phyloP scores from a whole-genome alignment of 1,284 basidiomycete genomes.

The Cutaneotrichosporon mucoides region DNA sequence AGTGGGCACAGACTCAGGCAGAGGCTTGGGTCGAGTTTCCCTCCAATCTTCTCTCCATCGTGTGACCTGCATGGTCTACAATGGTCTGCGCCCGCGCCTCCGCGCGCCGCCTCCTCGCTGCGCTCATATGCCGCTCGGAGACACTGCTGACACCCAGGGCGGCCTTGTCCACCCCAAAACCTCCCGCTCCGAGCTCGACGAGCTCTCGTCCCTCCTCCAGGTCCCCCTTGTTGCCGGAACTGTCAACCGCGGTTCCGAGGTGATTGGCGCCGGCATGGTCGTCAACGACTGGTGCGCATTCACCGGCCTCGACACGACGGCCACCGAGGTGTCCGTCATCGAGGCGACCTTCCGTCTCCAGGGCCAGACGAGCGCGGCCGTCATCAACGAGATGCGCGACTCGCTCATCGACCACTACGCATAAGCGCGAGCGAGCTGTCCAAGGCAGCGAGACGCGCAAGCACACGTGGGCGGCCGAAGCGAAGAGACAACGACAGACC shows the following conservation, averaged over 20 bases:
- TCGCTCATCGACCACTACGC: constrained; percentile 92
- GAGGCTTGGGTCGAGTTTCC: too few species aligned
- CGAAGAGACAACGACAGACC: too few species aligned
- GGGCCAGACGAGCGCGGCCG: constrained; percentile 77
- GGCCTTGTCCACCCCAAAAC: constrained; percentile 97
- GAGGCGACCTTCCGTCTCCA: constrained; percentile 94
- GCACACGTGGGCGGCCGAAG: too few species aligned
- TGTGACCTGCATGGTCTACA: too few species aligned
- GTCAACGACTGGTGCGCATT: constrained; percentile 99
- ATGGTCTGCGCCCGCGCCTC: too few species aligned
- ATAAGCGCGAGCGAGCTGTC: constrained; percentile 44
- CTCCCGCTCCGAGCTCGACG: constrained; percentile 94
- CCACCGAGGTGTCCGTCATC: constrained; percentile 96
- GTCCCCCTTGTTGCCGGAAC: constrained; percentile 95
- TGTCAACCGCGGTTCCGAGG: constrained; percentile 95
- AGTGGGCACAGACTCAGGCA: neutral
- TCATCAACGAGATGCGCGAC: constrained; percentile 92
- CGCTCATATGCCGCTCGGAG: neutral
- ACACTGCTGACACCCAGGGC: constrained; percentile 57
- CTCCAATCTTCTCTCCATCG: too few species aligned
- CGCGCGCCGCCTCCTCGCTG: too few species aligned
- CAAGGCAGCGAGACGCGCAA: too few species aligned
- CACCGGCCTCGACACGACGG: constrained; percentile 92
- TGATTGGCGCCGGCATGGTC: constrained; percentile 94
- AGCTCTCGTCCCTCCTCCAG: constrained; percentile 89